Evolutionary conservation across 331 rosid genomes (phyloP), one percentile per base, ranked within the genome.

Genomic region (Telfairia occidentalis): DNA sequence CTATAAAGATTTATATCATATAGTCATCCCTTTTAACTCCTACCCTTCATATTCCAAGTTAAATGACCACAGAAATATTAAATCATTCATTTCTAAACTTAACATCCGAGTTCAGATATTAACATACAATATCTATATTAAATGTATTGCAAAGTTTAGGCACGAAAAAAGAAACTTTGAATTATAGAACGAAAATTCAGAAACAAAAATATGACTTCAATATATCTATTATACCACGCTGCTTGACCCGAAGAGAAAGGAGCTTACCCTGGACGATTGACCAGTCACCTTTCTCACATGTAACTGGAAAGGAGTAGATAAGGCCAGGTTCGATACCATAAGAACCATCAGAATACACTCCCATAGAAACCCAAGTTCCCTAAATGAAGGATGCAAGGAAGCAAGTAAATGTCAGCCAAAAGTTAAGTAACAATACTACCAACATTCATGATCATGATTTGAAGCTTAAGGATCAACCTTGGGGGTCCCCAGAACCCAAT

Each of bases 331-430:
- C 89, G 37, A 95, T 77, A 8, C 90, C 96, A 85, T 91, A 95
- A 72, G 96, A 95, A 10, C 99, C 99, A 78, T 95, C 93, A 63
- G 92, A 90, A 74, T 83, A 88, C 72, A 95, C 99, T 72, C 99
- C 97, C 99, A 95, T 95, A 49, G 98, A 95, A 30, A 95, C 97
- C 96, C 95, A 89, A 49, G 86, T 86, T 57, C 89, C 97, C 99
- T 94, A 55, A 73, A 76, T 18, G 45, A 21, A 43, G 43, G 23
- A 55, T 52, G 21, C 37, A 9, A 40, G 9, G 2, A 45, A 76
- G 21, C 43, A 38, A 1, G 10, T 76, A 42, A 58, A 40, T 19
- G 30, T 48, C 34, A 43, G 73, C 29, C 48, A 32, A 66, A 37
- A 4, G 50, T 8, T 64, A 9, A 21, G 21, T 11, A 40, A 6